Conservation (phyloP, 108 stramenopile species). For the Nitzschia sp. region DNA sequence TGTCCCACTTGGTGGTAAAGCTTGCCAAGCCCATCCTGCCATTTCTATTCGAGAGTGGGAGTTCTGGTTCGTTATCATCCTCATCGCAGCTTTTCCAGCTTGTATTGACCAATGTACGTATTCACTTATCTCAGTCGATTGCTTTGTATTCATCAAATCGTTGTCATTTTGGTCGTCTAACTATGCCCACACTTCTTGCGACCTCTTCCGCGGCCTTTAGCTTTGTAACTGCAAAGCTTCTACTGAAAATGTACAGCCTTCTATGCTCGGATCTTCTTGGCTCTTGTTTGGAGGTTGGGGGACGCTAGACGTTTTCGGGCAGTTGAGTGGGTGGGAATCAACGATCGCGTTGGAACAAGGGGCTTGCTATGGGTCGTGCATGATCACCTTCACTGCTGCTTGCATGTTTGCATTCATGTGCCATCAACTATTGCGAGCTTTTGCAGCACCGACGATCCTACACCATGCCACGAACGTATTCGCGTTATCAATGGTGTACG, state of each 20-base stretch:
- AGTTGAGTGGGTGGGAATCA: conserved; percentile 8
- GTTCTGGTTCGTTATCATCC: neutral
- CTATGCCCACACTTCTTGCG: neutral
- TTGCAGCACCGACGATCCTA: conserved; percentile 16
- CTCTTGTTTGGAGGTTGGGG: neutral
- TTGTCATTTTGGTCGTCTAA: no score
- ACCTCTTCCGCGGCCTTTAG: neutral
- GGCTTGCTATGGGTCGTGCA: conserved; percentile 27
- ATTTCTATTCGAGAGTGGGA: neutral
- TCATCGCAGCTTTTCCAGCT: neutral
- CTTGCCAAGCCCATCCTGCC: neutral
- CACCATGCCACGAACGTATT: conserved; percentile 27
- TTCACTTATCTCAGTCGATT: neutral
- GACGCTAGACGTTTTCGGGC: neutral
- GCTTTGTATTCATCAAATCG: neutral
- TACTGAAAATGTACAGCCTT: no score
- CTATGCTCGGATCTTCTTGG: no score
- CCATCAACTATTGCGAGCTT: conserved; percentile 23
- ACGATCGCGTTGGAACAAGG: conserved; percentile 7
- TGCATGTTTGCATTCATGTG: neutral
- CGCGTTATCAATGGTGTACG: conserved; percentile 1
- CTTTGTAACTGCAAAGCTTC: neutral
- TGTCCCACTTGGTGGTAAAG: neutral
- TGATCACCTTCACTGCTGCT: neutral
- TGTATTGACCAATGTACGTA: neutral